phyloP scores from a whole-genome alignment of 331 rosid genomes.

The Acacia concinna region DNA sequence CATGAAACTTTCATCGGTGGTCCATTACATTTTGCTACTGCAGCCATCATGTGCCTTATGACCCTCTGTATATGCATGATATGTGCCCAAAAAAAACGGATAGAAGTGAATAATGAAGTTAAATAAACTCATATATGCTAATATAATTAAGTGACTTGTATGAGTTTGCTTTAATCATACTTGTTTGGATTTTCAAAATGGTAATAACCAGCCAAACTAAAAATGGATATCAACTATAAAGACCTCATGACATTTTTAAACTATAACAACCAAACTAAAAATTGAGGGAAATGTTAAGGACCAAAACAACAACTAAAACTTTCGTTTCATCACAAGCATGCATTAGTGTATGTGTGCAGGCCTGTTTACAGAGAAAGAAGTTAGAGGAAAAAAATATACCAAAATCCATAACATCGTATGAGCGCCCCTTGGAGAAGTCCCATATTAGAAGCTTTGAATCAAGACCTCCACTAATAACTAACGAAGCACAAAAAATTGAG shows the following conservation, averaged over 20 bases:
- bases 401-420: conserved; percentile 60
- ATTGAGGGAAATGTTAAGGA: background rate
- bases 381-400: conserved; percentile 45
- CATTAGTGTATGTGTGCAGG: background rate
- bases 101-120: too few species aligned
- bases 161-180: too few species aligned
- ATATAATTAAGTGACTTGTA: too few species aligned
- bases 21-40: too few species aligned
- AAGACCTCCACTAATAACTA: conserved; percentile 94
- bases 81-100: too few species aligned
- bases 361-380: conserved; percentile 1
- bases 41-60: too few species aligned
- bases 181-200: too few species aligned
- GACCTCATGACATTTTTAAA: background rate
- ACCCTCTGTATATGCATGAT: too few species aligned
- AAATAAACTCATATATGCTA: too few species aligned
- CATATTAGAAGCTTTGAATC: conserved; percentile 85
- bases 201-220: too few species aligned
- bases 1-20: too few species aligned
- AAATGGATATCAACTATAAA: background rate
- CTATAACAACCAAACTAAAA: background rate
- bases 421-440: conserved; percentile 94
- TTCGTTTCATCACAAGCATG: background rate
- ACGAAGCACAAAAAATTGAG: conserved; percentile 9
- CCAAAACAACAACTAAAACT: too few species aligned